phyloP scores from a whole-genome alignment of 768 basidiomycete genomes.

The Leccinum boreale region DNA sequence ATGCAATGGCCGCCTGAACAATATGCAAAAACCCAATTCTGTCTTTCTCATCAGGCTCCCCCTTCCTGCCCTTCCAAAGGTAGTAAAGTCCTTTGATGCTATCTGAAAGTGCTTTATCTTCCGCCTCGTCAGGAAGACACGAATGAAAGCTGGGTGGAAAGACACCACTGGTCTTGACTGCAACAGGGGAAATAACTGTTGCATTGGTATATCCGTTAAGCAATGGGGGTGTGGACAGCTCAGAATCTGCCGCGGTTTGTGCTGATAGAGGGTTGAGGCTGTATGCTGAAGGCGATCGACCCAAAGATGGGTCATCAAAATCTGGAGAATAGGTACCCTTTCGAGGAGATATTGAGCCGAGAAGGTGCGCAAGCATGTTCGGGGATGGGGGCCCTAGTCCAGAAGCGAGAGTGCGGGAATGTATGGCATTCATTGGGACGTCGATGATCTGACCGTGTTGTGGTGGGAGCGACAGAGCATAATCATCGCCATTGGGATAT shows the following conservation, averaged over 20 bases:
- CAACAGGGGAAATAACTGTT: slow-evolving; percentile 12
- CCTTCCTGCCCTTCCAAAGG: slow-evolving; percentile 50
- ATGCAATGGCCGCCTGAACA: slow-evolving; percentile 30
- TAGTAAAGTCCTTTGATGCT: slow-evolving; percentile 54
- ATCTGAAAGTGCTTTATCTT: slow-evolving; percentile 45
- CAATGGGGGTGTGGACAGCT: slow-evolving; percentile 23
- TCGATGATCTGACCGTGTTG: slow-evolving; percentile 11
- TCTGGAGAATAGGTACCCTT: slow-evolving; percentile 12
- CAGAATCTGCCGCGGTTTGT: slow-evolving; percentile 21
- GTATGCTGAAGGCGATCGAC: slow-evolving; percentile 5
- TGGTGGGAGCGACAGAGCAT: background rate
- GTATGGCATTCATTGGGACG: slow-evolving; percentile 19
- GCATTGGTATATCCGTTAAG: slow-evolving; percentile 9
- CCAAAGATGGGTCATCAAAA: slow-evolving; percentile 7
- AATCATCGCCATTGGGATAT: slow-evolving; percentile 2
- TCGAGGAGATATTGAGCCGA: slow-evolving; percentile 25
- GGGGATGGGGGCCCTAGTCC: slow-evolving; percentile 26
- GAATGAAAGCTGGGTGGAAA: slow-evolving; percentile 3
- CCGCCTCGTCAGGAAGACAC: slow-evolving; percentile 11
- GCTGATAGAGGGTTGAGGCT: slow-evolving; percentile 10
- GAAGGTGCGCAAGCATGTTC: slow-evolving; percentile 22
- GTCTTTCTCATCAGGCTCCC: slow-evolving; percentile 17
- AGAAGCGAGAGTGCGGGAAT: slow-evolving; percentile 7
- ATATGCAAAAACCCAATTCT: slow-evolving; percentile 32
- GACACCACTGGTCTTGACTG: slow-evolving; percentile 11